Evolutionary conservation across 2,329 filamentous ascomycete genomes (phyloP).

Genomic region (Hypomyces rosellus): DNA sequence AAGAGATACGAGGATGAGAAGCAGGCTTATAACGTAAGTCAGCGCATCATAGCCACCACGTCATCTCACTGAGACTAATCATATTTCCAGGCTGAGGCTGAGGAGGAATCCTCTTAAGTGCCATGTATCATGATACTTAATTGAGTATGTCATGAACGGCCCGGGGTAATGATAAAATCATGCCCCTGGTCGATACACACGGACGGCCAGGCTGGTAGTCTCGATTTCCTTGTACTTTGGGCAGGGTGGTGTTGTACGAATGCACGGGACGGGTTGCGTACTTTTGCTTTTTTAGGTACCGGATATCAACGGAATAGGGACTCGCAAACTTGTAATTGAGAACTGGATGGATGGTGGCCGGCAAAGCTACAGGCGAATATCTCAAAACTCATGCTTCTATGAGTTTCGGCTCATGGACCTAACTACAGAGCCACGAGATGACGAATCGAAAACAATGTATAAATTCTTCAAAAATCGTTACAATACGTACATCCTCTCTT

Average conservation of each 20-base stretch:
- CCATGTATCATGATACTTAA: neutral
- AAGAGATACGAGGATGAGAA: constrained; percentile 99
- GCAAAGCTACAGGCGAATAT: constrained; percentile 17
- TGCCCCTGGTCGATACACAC: neutral
- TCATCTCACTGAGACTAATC: constrained; percentile 5
- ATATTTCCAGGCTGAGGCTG: constrained; percentile 14
- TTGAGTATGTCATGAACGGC: neutral
- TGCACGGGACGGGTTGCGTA: constrained; percentile 33
- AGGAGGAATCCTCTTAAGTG: constrained; percentile 19
- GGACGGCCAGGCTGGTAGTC: constrained; percentile 12
- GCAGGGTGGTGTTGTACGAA: constrained; percentile 38
- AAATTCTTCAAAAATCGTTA: neutral
- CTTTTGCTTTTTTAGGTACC: constrained; percentile 30
- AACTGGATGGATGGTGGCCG: constrained; percentile 24
- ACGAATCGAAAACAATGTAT: neutral
- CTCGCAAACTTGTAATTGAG: constrained; percentile 26
- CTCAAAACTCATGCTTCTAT: constrained; percentile 5
- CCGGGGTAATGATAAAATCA: neutral
- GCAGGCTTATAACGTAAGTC: constrained; percentile 77
- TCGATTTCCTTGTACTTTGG: constrained; percentile 30
- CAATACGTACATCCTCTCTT: too few relatives aligned
- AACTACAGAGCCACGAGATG: constrained; percentile 6
- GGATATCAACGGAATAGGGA: constrained; percentile 29
- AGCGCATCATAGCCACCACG: constrained; percentile 1
- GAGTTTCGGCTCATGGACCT: constrained; percentile 7